Percentiles rank a stretch among this genome's conserved stretches.
These are phyloP conservation scores for Crotalaria pallida DNA, from an alignment of 306 rosid genomes.

Conservation along the genomic window DNA sequence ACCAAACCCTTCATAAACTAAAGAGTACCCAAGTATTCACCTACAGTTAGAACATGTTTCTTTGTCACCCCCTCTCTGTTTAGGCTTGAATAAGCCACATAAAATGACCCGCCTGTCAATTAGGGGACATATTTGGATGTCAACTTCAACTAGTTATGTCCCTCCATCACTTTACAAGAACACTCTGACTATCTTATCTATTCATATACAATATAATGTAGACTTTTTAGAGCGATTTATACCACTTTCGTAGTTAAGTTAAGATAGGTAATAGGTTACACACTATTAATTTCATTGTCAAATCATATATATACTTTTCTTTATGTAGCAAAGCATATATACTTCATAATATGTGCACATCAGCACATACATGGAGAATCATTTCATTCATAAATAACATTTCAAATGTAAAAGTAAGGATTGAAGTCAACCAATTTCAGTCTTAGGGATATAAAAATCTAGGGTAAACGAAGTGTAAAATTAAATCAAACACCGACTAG, in stretches of 20 bases:
- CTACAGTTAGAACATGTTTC: neutral
- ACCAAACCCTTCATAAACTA: too few species aligned
- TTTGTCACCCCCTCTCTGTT: neutral
- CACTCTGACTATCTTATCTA: neutral
- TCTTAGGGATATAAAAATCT: too few species aligned
- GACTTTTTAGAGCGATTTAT: too few species aligned
- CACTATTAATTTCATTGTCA: too few species aligned
- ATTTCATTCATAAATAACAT: neutral
- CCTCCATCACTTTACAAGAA: neutral
- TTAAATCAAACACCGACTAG: neutral
- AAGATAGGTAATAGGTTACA: neutral
- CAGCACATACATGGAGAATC: neutral
- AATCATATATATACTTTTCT: neutral
- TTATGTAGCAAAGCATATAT: neutral
- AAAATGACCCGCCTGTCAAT: neutral
- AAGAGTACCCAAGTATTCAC: too few species aligned
- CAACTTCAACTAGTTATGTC: neutral
- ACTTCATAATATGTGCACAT: neutral
- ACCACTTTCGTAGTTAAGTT: neutral
- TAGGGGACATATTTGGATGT: neutral
- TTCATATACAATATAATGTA: too few species aligned
- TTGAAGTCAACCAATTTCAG: neutral
- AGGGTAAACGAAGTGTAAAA: neutral
- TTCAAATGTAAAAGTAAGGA: neutral
- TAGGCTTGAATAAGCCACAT: neutral